These are phyloP conservation scores for Juncus inflexus DNA, from an alignment of 176 grass and related monocot species.

Conservation along the genomic window DNA sequence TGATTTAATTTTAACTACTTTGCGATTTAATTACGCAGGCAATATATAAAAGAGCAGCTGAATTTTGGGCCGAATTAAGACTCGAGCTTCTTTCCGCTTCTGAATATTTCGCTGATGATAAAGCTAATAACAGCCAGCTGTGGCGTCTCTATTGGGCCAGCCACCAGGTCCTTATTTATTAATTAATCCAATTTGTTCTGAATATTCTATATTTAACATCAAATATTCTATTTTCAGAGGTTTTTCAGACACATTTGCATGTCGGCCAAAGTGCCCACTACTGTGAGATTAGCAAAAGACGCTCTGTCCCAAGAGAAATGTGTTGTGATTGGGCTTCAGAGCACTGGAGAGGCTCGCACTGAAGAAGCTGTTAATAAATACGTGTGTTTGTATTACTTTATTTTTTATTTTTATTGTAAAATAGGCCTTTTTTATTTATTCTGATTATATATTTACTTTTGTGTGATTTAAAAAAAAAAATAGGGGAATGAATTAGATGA, in stretches of 20 bases:
- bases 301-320: conserved; percentile 76
- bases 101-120: conserved; percentile 73
- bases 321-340: conserved; percentile 97
- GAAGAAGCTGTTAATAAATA: conserved; percentile 98
- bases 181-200: conserved; percentile 20
- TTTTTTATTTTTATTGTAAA: conserved; percentile 4
- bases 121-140: conserved; percentile 66
- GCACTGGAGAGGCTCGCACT: conserved; percentile 96
- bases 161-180: conserved; percentile 69
- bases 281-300: conserved; percentile 72
- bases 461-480: conserved; percentile 18
- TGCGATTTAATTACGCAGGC: conserved; percentile 47
- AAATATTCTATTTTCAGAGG: conserved; percentile 48
- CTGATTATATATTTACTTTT: background rate
- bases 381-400: conserved; percentile 43
- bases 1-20: conserved; percentile 1
- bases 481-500: conserved; percentile 98
- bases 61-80: conserved; percentile 82
- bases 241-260: conserved; percentile 99
- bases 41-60: conserved; percentile 82
- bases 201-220: conserved; percentile 19
- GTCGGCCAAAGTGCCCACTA: conserved; percentile 91
- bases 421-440: background rate
- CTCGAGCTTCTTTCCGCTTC: conserved; percentile 79
- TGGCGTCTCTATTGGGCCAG: conserved; percentile 97